Evolutionary conservation across 2,329 filamentous ascomycete species (phyloP), one percentile per base, ranked within the genome.

Genomic region (Hymenoscyphus infarciens): DNA sequence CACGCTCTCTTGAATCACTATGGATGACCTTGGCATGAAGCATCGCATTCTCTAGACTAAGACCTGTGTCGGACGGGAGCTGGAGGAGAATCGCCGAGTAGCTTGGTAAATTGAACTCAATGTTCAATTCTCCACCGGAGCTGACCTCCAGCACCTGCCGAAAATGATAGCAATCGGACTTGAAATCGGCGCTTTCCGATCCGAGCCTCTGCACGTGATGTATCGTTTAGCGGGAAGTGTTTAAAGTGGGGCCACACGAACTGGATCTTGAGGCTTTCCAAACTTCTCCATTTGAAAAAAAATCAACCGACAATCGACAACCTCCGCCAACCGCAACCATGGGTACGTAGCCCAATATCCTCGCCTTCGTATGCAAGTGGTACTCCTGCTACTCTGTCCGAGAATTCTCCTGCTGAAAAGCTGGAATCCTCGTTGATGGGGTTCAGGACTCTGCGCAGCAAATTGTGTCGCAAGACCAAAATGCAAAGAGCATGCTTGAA

Each of bases 401-500:
- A 13, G 38, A 42, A 38, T 57, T 19, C 59, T 62, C 61, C 22
- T 56, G 62, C 69, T 59, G 64, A 65, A 65, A 69, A 63, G 64
- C 60, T 61, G 61, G 53, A 64, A 42, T 57, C 35, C 61, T 62
- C 52, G 60, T 58, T 52, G 63, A 65, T 60, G 68, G 64, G 64
- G 59, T 67, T 68, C 67, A 64, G 65, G 65, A 66, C 65, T 57
- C 69, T 73, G 73, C 72, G 73, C 61, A 71, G 73, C 71, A 69
- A 65, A 67, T 72, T 64, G 69, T 66, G 72, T 74, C 71, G 64
- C 60, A 70, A 72, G 73, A 73, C 71, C 70, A 66, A 70, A 69
- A 64, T 71, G 70, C 73, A 74, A 75, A 83, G 85, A 88, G 86
- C 85, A 88, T 87, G 82, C 82, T 78, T 78, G 80, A 81, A 80